Conservation (phyloP, 768 basidiomycete species). For the Coprinopsis sp. region DNA sequence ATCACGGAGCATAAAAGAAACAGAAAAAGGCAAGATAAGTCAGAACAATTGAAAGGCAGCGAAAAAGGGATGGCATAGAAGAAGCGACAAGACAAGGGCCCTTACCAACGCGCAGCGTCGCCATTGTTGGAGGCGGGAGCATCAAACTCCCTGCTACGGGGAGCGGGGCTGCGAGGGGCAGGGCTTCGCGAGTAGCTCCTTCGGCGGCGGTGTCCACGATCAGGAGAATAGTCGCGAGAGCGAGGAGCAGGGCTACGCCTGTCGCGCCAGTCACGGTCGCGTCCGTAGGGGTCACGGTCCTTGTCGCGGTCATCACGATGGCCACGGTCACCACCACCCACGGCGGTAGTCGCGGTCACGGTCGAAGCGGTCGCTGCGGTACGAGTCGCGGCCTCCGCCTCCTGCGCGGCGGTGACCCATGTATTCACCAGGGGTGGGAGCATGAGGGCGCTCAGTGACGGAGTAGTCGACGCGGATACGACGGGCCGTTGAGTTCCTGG, state of each 20-base stretch:
- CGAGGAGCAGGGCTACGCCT: slow-evolving; percentile 70
- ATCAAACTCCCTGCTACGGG: slow-evolving; percentile 26
- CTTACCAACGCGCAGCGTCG: slow-evolving; percentile 57
- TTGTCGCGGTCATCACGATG: slow-evolving; percentile 34
- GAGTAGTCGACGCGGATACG: slow-evolving; percentile 97
- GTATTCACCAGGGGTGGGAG: slow-evolving; percentile 96
- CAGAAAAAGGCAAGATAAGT: slow-evolving; percentile 6
- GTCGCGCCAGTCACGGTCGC: slow-evolving; percentile 77
- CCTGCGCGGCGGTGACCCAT: slow-evolving; percentile 82
- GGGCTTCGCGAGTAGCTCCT: slow-evolving; percentile 79
- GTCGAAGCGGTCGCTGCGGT: slow-evolving; percentile 28
- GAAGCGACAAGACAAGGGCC: slow-evolving; percentile 16
- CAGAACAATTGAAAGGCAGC: slow-evolving; percentile 15
- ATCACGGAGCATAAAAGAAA: no score
- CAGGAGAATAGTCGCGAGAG: slow-evolving; percentile 72
- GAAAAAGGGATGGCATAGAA: slow-evolving; percentile 17
- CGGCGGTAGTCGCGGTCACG: slow-evolving; percentile 34
- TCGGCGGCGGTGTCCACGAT: slow-evolving; percentile 54
- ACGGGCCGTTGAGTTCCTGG: slow-evolving; percentile 90
- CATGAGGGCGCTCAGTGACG: slow-evolving; percentile 89
- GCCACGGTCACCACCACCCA: slow-evolving; percentile 27
- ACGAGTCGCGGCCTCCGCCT: slow-evolving; percentile 31
- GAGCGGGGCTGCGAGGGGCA: slow-evolving; percentile 57
- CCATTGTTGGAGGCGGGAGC: slow-evolving; percentile 21
- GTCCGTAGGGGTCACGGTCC: slow-evolving; percentile 18